phyloP scores from a whole-genome alignment of 1,284 basidiomycete genomes.

The Irpex sp. region DNA sequence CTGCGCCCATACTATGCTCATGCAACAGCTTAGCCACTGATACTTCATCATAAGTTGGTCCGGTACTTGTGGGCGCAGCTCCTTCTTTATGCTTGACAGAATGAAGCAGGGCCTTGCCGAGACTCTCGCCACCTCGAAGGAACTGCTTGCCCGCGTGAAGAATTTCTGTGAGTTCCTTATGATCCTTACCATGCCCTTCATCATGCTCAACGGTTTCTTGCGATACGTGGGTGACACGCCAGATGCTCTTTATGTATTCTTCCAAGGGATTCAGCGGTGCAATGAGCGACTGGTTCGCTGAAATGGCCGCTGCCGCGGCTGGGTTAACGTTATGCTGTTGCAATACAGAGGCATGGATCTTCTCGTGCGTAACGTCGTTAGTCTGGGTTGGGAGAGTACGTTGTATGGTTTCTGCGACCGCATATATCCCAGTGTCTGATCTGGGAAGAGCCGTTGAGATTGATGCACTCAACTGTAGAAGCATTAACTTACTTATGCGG shows the following conservation, averaged over 20 bases:
- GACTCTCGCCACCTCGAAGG: not conserved
- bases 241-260: conserved; percentile 41
- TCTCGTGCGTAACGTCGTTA: conserved; percentile 53
- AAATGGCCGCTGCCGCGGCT: conserved; percentile 33
- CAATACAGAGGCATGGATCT: conserved; percentile 57
- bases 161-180: conserved; percentile 2
- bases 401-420: conserved; percentile 37
- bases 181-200: conserved; percentile 2
- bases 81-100: conserved; percentile 3
- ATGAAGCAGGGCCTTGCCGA: conserved; percentile 1
- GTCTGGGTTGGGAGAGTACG: conserved; percentile 45
- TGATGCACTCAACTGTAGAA: not conserved
- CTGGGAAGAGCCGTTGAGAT: conserved; percentile 26
- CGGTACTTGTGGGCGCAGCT: not conserved
- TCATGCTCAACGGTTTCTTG: not conserved
- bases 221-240: conserved; percentile 32
- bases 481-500: conserved; percentile 53
- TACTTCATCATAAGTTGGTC: not conserved
- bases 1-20: conserved; percentile 18
- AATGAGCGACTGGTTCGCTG: conserved; percentile 42
- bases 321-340: conserved; percentile 37
- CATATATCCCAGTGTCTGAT: conserved; percentile 51
- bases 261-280: conserved; percentile 48
- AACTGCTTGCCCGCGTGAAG: conserved; percentile 6
- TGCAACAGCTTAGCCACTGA: conserved; percentile 8